Percentiles rank a stretch among this genome's conserved stretches.
These are phyloP conservation scores for Plicaturopsis crispa DNA, from an alignment of 768 basidiomycete genomes.

Conservation along the genomic window DNA sequence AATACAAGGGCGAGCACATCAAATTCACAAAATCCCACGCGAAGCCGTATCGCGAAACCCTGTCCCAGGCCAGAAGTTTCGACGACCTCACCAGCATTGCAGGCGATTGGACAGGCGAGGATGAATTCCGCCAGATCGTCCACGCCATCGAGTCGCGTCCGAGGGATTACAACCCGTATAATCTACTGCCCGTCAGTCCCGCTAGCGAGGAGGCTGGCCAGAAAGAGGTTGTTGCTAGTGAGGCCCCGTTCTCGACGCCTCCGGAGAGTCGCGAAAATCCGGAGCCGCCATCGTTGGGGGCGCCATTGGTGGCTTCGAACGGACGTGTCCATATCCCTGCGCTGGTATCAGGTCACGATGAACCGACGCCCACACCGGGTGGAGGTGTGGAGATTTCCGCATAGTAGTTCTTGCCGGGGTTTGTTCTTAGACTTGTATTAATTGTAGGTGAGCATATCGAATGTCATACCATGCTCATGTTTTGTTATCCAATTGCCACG, in stretches of 20 bases:
- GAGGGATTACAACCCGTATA: not conserved
- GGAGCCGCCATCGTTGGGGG: conserved; percentile 44
- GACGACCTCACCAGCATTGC: conserved; percentile 44
- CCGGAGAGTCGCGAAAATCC: conserved; percentile 48
- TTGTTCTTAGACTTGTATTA: no score
- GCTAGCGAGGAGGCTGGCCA: conserved; percentile 10
- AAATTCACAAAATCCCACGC: conserved; percentile 52
- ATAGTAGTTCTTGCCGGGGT: no score
- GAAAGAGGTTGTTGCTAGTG: no score
- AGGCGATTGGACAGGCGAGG: conserved; percentile 50
- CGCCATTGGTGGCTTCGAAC: conserved; percentile 34
- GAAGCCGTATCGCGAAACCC: conserved; percentile 41
- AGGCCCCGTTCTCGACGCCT: conserved; percentile 36
- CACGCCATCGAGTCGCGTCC: conserved; percentile 38
- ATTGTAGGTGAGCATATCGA: no score
- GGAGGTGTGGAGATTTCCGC: no score
- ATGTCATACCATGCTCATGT: no score
- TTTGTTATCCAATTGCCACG: no score
- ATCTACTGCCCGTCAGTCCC: conserved; percentile 8
- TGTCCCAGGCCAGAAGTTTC: conserved; percentile 58
- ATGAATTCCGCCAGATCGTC: conserved; percentile 51
- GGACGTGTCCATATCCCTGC: conserved; percentile 27
- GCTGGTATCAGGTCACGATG: conserved; percentile 33
- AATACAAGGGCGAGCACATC: conserved; percentile 66
- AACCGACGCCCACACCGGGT: conserved; percentile 36